Evolutionary conservation across 495 filamentous ascomycete species (phyloP), one percentile per base, ranked within the genome.

Genomic region (Podospora didyma): DNA sequence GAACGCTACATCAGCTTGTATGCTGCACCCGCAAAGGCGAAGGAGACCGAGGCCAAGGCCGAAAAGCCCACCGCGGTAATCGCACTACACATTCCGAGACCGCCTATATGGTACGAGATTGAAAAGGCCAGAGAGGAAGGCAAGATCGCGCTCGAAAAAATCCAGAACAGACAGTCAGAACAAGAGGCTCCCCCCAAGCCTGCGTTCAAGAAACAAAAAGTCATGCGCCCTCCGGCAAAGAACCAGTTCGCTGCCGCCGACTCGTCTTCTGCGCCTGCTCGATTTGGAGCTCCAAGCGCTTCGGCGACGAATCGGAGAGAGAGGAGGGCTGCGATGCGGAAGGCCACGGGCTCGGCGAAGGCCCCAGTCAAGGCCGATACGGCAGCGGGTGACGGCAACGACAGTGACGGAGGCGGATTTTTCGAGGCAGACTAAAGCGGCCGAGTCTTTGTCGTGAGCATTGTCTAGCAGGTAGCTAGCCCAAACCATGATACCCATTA

Each of bases 1-100:
- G 84, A 90, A 64, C 83, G 85, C 59, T 98, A 98, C 73, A 74
- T 88, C 53, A 84, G 89, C 19, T 73, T 97, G 5, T 97, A 89
- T 63, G 81, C 56, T 19, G 26, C 21, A 23, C 46, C 41, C 9
- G 42, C 23, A n/a, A n/a, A n/a, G 10, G 26, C 14, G 12, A 21
- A 54, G 44, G 22, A n/a, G 41, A 35, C 54, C 17, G 63, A 66
- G 17, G 51, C 54, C 37, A 28, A 57, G 35, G 68, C 73, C 22
- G 67, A 66, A 14, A 68, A 60, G 28, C 42, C 62, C 19, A 59
- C 69, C 21, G 72, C 74, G 46, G 63, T 62, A 19, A 62, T 65
- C 12, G 67, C 69, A n/a, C 65, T 78, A 46, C 64, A 66, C 24
- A 49, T 61, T 20, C 64, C 71, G 51, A 64, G 76, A 61, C 84